Base-by-base conservation (phyloP, 176 grass and related monocot species). In the Aegilops umbellulata region DNA sequence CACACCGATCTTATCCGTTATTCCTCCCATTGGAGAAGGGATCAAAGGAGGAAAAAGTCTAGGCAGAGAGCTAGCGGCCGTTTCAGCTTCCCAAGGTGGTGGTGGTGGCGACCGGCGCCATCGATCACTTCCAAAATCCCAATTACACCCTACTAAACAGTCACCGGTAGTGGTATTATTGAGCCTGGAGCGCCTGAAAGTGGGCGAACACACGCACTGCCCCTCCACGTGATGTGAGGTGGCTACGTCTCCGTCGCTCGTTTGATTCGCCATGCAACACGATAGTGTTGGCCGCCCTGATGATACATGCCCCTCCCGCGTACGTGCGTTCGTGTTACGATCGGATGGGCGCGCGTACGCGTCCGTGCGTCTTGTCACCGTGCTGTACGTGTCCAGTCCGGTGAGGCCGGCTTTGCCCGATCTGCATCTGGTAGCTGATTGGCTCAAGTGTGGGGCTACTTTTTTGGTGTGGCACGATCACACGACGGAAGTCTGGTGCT, bases 11-110 rank as follows among this genome's bases (percentile, higher is more conserved):
- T 55, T 81, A 81, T 87, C 58, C 19, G 27, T 49, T 49, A 4
- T 49, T 49, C 46, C 46, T 49, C 42, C 22, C 30, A 10, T 85
- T n/a, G 30, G 31, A 25, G 62, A 78, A 66, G 78, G 67, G 49
- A 53, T 53, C 55, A 15, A 69, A 17, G 39, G 55, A 49, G 61
- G 25, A 41, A 81, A 55, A 30, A 53, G 62, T 74, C 70, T 6
- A 25, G 57, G 41, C 23, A 4, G 58, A 49, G 20, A 49, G 20
- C 39, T 19, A 58, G 17, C 84, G 5, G 72, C 72, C 25, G 19
- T 82, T 88, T 88, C 25, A 83, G 86, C 34, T 69, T 88, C 80
- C 80, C 80, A 83, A 83, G 44, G 77, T 26, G 57, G 20, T 83
- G 44, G 77, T 26, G 57, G 20, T 83, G 24, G 36, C 14, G 69